A percentile compares a stretch with the other conserved stretches of the same genome.
These are phyloP conservation scores for Quercus wislizeni DNA, from an alignment of 306 rosid species.

Conservation along the genomic window DNA sequence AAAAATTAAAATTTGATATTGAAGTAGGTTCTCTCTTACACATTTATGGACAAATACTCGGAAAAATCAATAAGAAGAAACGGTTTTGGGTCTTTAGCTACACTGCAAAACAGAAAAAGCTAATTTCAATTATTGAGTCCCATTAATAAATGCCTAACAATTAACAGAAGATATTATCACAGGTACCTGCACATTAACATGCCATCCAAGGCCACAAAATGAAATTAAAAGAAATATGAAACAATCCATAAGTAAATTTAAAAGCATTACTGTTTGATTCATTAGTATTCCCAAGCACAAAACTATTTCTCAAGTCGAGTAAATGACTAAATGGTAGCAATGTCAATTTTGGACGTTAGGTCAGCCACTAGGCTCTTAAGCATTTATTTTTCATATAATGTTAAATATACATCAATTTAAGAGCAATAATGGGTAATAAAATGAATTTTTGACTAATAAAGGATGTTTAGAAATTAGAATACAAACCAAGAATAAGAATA, in stretches of 20 bases:
- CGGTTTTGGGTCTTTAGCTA: conserved; percentile 47
- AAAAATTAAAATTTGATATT: background rate
- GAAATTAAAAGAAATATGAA: background rate
- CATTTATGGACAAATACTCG: conserved; percentile 53
- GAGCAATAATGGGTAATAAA: no score
- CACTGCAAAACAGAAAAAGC: conserved; percentile 39
- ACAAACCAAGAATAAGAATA: no score
- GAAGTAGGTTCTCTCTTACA: conserved; percentile 46
- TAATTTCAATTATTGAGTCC: background rate
- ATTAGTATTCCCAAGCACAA: background rate
- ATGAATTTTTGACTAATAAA: no score
- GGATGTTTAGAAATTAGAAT: no score
- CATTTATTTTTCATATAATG: no score
- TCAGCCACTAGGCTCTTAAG: background rate
- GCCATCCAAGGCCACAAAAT: background rate
- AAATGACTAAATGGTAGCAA: background rate
- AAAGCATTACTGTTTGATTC: background rate
- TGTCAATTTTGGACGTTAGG: background rate
- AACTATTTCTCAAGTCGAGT: background rate
- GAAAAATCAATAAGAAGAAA: conserved; percentile 92
- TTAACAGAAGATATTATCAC: background rate
- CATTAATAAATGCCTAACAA: background rate
- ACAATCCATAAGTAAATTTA: no score
- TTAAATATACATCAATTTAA: no score
- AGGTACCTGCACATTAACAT: background rate